A percentile compares a stretch with the other conserved stretches of the same genome.
These are phyloP conservation scores for Backusella australiensis DNA, from an alignment of 192 early-diverging fungal species.

Conservation along the genomic window DNA sequence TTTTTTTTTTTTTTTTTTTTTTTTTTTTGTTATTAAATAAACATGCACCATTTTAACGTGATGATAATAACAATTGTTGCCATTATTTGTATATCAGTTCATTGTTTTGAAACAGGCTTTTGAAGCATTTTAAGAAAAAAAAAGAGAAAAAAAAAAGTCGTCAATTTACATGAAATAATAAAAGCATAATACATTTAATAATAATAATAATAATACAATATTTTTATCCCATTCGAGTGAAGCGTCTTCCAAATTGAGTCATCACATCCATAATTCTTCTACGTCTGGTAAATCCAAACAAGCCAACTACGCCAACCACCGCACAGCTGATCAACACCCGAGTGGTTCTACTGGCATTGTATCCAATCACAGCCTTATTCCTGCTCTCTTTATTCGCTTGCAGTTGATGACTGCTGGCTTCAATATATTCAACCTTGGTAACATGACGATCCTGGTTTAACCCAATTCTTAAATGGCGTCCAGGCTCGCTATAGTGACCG, in stretches of 20 bases:
- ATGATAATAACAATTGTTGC: neutral
- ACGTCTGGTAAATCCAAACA: constrained; percentile 1
- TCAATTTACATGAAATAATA: neutral
- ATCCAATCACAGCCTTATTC: neutral
- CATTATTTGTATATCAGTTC: neutral
- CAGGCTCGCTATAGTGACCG: constrained; percentile 2
- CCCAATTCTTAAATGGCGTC: constrained; percentile 39
- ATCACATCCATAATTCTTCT: neutral
- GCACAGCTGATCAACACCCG: neutral
- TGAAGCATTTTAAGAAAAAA: neutral
- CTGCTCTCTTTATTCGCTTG: neutral
- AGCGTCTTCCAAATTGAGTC: neutral
- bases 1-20: too few species aligned
- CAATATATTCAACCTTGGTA: neutral
- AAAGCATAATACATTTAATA: neutral
- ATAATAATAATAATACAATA: neutral
- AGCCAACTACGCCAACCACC: neutral
- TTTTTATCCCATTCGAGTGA: neutral
- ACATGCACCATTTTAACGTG: neutral
- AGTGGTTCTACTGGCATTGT: neutral
- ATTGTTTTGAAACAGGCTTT: neutral
- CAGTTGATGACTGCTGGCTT: neutral
- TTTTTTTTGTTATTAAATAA: neutral
- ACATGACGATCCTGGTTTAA: constrained; percentile 39
- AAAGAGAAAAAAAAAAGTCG: too few species aligned